These are phyloP conservation scores for Tricholoma matsutake DNA, from an alignment of 768 basidiomycete genomes.

Conservation along the genomic window DNA sequence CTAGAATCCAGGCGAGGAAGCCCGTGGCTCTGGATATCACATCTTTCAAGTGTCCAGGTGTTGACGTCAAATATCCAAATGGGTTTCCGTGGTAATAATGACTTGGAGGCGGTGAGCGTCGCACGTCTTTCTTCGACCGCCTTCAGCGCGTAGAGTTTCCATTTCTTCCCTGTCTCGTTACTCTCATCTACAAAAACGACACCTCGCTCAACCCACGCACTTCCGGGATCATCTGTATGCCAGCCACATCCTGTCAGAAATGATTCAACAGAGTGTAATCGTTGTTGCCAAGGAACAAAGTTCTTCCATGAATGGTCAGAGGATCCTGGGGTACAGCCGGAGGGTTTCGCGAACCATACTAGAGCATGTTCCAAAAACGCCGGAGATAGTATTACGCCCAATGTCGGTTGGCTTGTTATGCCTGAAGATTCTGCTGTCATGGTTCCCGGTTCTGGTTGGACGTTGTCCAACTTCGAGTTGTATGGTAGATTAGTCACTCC, in stretches of 20 bases:
- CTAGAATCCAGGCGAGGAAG: neutral
- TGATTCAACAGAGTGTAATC: constrained; percentile 42
- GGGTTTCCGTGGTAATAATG: constrained; percentile 7
- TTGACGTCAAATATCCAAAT: constrained; percentile 17
- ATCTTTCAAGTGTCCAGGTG: constrained; percentile 3
- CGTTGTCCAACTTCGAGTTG: neutral
- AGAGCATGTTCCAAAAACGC: constrained; percentile 16
- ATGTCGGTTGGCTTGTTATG: neutral
- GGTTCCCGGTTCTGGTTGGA: neutral
- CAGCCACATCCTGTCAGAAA: constrained; percentile 48
- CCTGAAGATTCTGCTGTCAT: neutral
- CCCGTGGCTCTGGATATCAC: neutral
- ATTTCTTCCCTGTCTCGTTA: constrained; percentile 11
- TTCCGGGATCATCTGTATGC: constrained; percentile 12
- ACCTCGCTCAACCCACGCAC: constrained; percentile 25
- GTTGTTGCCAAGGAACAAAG: constrained; percentile 28
- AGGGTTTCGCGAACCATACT: constrained; percentile 29
- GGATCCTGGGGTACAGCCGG: constrained; percentile 6
- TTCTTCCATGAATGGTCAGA: constrained; percentile 28
- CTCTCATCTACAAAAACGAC: constrained; percentile 37
- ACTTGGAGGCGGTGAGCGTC: neutral
- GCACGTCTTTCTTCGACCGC: constrained; percentile 7
- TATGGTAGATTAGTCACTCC: neutral
- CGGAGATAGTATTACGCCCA: neutral
- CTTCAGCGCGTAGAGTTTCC: constrained; percentile 9